These are phyloP conservation scores for Penicillium cosmopolitanum DNA, from an alignment of 495 filamentous ascomycete genomes.

Conservation along the genomic window DNA sequence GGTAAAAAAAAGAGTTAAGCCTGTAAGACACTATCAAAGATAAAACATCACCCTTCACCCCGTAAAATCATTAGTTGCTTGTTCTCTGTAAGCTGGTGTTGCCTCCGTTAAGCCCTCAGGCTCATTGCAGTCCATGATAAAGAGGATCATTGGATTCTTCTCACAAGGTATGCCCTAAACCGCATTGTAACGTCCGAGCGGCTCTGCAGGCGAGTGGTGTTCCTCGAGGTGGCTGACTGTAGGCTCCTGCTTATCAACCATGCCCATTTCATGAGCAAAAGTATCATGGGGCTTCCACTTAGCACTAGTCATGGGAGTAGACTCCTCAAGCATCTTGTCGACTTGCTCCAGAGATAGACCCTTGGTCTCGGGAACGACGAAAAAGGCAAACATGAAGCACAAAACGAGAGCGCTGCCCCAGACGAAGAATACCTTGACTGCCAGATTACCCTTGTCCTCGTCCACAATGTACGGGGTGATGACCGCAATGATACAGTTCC, in stretches of 20 bases:
- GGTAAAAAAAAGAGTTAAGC: neutral
- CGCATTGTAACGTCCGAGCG: neutral
- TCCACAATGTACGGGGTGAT: conserved; percentile 77
- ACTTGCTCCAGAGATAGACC: conserved; percentile 84
- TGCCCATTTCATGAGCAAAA: conserved; percentile 64
- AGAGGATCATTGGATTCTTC: neutral
- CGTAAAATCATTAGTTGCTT: neutral
- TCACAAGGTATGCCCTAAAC: neutral
- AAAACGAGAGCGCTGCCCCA: conserved; percentile 70
- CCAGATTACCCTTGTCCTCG: conserved; percentile 63
- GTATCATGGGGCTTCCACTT: conserved; percentile 74
- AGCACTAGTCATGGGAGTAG: conserved; percentile 67
- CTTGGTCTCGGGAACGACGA: conserved; percentile 79
- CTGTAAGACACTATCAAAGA: too few relatives aligned
- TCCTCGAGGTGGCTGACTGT: conserved; percentile 11
- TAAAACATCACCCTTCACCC: neutral
- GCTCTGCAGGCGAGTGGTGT: conserved; percentile 1
- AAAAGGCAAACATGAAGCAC: conserved; percentile 70
- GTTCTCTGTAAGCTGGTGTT: neutral
- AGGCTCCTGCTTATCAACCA: conserved; percentile 46
- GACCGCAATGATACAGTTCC: conserved; percentile 70
- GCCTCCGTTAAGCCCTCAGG: neutral
- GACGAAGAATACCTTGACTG: conserved; percentile 77
- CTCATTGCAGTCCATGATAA: neutral
- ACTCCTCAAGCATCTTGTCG: conserved; percentile 82